Evolutionary conservation across 1,284 basidiomycete species (phyloP), one percentile per base, ranked within the genome.

Genomic region (Naganishia albida): DNA sequence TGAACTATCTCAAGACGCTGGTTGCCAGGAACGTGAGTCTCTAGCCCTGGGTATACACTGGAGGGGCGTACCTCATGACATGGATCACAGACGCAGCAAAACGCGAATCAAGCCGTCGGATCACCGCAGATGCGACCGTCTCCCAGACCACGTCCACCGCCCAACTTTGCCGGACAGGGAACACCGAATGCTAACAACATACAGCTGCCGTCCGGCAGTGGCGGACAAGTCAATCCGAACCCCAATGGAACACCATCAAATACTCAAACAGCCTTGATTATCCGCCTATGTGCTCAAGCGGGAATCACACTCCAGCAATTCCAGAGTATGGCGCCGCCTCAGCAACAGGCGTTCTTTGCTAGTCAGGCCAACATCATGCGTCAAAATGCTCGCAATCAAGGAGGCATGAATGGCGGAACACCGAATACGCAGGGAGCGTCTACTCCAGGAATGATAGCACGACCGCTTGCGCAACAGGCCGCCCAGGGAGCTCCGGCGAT

Each of bases 61-160:
- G n/a, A n/a, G n/a, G n/a, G n/a, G n/a, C n/a, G n/a, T n/a, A n/a
- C n/a, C n/a, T n/a, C n/a, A n/a, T n/a, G n/a, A n/a, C n/a, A n/a
- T n/a, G 34, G 7, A 0, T 34, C 12, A 4, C 34, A 20, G 46
- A 48, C 18, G 10, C 38, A 60, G 46, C 46, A 60, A 26, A 60
- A 60, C 23, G 46, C 44, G 2, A 39, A 28, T 18, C 57, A 60
- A 40, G 57, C 57, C 39, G 46, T 50, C 10, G 57, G 46, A 15
- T 60, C 57, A 7, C 57, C 57, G 26, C 57, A 60, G 40, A 49
- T 60, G 25, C 57, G 57, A 60, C 57, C 57, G 10, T 60, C 57
- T 12, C 57, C 57, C 7, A 49, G 57, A 60, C 57, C 57, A 20
- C 46, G 57, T 25, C 57, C 57, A 49, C 46, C 57, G 23, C 46